A percentile compares a stretch with the other conserved stretches of the same genome.
These are phyloP conservation scores for Fusarium sp. DNA, from an alignment of 2,329 filamentous ascomycete genomes.

Conservation along the genomic window DNA sequence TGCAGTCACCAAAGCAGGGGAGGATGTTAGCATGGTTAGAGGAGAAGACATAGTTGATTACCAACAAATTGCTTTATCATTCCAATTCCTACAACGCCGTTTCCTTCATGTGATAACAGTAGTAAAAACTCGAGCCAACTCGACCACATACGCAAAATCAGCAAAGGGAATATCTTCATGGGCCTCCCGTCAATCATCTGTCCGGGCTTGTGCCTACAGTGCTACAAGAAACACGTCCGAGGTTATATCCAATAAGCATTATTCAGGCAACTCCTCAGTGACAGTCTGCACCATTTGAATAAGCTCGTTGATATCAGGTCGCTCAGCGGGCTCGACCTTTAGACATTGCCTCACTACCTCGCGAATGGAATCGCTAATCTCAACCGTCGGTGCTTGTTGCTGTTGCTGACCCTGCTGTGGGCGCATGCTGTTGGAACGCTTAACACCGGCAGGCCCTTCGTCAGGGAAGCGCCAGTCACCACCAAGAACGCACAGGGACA, in stretches of 20 bases:
- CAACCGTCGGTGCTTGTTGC: slow-evolving; percentile 49
- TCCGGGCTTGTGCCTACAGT: neutral
- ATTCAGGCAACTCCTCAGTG: slow-evolving; percentile 70
- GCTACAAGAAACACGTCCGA: neutral
- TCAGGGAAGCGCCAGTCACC: slow-evolving; percentile 98
- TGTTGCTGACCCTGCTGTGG: slow-evolving; percentile 45
- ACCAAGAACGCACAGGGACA: slow-evolving; percentile 90
- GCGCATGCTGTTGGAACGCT: slow-evolving; percentile 55
- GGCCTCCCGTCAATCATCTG: slow-evolving; percentile 4
- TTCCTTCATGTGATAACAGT: slow-evolving; percentile 23
- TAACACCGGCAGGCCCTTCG: slow-evolving; percentile 71
- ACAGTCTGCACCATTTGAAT: slow-evolving; percentile 80
- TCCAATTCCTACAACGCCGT: slow-evolving; percentile 40
- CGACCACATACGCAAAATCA: slow-evolving; percentile 13
- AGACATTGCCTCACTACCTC: slow-evolving; percentile 89
- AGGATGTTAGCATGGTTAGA: slow-evolving; percentile 12
- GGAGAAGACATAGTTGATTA: slow-evolving; percentile 32
- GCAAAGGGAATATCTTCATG: slow-evolving; percentile 24
- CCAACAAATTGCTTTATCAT: slow-evolving; percentile 37
- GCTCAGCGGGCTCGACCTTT: slow-evolving; percentile 83
- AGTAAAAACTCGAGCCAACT: slow-evolving; percentile 8
- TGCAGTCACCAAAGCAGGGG: neutral
- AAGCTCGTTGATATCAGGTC: slow-evolving; percentile 86
- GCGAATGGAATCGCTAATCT: slow-evolving; percentile 83
- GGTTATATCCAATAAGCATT: slow-evolving; percentile 46